These are phyloP conservation scores for Talaromyces wortmannii DNA, from an alignment of 495 filamentous ascomycete genomes.

Conservation along the genomic window DNA sequence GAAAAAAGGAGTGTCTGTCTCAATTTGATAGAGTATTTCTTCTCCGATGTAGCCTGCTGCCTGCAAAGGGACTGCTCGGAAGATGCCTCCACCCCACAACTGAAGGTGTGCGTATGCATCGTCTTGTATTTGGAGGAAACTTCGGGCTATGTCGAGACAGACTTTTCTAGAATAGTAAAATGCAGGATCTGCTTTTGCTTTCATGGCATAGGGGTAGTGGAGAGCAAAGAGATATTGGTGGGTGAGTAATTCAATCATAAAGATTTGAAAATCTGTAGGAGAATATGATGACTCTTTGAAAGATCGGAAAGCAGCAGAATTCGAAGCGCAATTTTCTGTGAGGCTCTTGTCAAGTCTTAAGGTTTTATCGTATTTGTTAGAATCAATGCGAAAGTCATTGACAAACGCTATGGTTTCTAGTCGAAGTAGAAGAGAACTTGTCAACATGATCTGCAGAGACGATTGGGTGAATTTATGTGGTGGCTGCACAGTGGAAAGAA, in stretches of 20 bases:
- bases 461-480: background rate
- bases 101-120: background rate
- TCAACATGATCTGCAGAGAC: background rate
- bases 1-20: background rate
- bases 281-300: background rate
- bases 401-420: background rate
- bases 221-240: slow-evolving; percentile 1
- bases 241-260: background rate
- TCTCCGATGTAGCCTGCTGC: background rate
- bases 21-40: background rate
- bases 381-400: background rate
- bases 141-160: background rate
- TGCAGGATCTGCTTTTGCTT: background rate
- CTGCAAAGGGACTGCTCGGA: background rate
- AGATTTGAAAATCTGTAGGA: background rate
- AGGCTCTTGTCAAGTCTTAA: background rate
- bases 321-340: background rate
- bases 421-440: background rate
- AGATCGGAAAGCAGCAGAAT: background rate
- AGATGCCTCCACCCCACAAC: background rate
- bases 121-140: background rate
- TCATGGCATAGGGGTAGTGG: background rate
- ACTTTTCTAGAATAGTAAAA: background rate
- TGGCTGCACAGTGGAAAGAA: background rate
- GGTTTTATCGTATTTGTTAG: background rate